phyloP scores from a whole-genome alignment of 257 asterid genomes.

The Solanum rostratum region DNA sequence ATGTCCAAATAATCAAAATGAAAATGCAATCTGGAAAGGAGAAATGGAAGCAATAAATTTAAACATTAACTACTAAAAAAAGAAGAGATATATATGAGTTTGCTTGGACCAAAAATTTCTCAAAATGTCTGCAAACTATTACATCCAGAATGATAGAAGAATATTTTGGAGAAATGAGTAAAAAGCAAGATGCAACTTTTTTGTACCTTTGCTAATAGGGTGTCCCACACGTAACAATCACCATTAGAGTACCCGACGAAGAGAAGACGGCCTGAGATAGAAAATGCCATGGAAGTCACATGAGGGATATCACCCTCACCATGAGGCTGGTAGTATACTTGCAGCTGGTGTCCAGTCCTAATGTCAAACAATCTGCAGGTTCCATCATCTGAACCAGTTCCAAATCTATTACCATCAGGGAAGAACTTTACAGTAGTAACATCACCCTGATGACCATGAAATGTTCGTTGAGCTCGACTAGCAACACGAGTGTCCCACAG shows the following conservation, averaged over 20 bases:
- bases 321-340: conserved; percentile 70
- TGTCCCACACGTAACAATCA: conserved; percentile 93
- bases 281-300: conserved; percentile 86
- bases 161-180: not conserved
- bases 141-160: not conserved
- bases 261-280: conserved; percentile 88
- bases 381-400: conserved; percentile 94
- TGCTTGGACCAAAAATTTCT: not conserved
- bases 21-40: not conserved
- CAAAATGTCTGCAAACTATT: not conserved
- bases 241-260: conserved; percentile 80
- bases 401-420: conserved; percentile 90
- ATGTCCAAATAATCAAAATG: not conserved
- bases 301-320: conserved; percentile 53
- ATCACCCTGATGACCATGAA: conserved; percentile 88
- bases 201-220: conserved; percentile 81
- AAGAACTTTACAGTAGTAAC: conserved; percentile 88
- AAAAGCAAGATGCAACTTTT: not conserved
- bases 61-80: not conserved
- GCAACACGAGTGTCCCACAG: conserved; percentile 98
- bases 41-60: not conserved
- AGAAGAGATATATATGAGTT: not conserved
- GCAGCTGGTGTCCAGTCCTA: conserved; percentile 97
- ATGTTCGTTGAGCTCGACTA: conserved; percentile 91
- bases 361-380: conserved; percentile 85